phyloP scores from a whole-genome alignment of 495 filamentous ascomycete genomes.

The Durotheca rogersii region DNA sequence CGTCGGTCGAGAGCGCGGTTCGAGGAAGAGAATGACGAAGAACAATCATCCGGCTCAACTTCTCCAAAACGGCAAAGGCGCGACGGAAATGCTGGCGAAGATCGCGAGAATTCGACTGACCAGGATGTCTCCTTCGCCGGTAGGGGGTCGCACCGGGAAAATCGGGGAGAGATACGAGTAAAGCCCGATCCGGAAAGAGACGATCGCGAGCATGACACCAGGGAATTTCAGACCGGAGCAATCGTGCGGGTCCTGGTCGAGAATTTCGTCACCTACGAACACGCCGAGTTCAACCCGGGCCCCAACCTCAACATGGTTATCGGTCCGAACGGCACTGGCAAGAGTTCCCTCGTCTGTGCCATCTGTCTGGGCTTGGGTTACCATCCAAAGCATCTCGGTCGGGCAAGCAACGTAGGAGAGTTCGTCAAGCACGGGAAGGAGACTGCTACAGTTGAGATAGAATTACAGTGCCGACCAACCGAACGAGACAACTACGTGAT shows the following conservation, averaged over 20 bases:
- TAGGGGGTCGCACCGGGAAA: not conserved
- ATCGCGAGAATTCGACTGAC: constrained; percentile 10
- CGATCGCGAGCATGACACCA: constrained; percentile 6
- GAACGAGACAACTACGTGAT: constrained; percentile 67
- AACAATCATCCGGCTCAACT: constrained; percentile 28
- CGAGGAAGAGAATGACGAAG: constrained; percentile 41
- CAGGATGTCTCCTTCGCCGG: not conserved
- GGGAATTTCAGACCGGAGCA: constrained; percentile 70
- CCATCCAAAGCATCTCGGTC: constrained; percentile 77
- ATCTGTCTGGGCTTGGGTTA: constrained; percentile 93
- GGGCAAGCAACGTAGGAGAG: constrained; percentile 80
- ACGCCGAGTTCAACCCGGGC: constrained; percentile 83
- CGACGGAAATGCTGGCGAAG: constrained; percentile 10
- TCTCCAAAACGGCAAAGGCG: constrained; percentile 29
- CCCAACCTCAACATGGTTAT: constrained; percentile 98
- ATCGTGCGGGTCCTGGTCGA: constrained; percentile 83
- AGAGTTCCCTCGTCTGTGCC: constrained; percentile 95
- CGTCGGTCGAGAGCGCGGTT: constrained; percentile 37
- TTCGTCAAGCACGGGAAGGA: constrained; percentile 89
- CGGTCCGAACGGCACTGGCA: constrained; percentile 95
- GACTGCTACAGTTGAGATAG: constrained; percentile 83
- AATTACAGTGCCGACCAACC: constrained; percentile 62
- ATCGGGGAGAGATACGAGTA: constrained; percentile 6
- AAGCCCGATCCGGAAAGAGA: constrained; percentile 14
- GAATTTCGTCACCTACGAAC: constrained; percentile 96